Evolutionary conservation across 1,139 yeast species (phyloP).

Genomic region (Kodamaea fungicola): DNA sequence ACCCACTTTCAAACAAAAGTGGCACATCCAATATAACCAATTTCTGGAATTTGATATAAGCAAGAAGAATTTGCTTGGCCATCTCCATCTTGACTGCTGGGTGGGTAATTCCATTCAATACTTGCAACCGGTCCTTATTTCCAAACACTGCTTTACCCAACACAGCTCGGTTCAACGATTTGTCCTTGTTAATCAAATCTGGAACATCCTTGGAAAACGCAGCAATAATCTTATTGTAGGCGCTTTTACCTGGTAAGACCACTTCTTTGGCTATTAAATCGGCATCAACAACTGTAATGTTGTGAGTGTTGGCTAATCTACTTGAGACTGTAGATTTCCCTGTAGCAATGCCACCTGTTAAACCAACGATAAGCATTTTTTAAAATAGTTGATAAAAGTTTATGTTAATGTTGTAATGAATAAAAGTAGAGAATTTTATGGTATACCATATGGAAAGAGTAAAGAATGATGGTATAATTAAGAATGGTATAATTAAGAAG

Average conservation of each 20-base stretch:
- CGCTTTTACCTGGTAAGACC: slow-evolving; percentile 74
- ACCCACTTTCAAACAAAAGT: slow-evolving; percentile 73
- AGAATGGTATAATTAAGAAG: too few relatives aligned
- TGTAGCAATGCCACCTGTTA: slow-evolving; percentile 94
- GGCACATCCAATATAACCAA: slow-evolving; percentile 88
- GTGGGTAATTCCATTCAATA: slow-evolving; percentile 76
- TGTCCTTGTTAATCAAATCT: slow-evolving; percentile 51
- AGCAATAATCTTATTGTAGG: slow-evolving; percentile 61
- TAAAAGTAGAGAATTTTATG: too few relatives aligned
- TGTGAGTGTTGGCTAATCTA: slow-evolving; percentile 48
- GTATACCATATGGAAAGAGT: too few relatives aligned
- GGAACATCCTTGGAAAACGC: slow-evolving; percentile 57
- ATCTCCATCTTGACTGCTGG: slow-evolving; percentile 82
- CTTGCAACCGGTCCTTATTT: slow-evolving; percentile 48
- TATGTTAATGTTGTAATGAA: too few relatives aligned
- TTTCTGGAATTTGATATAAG: slow-evolving; percentile 48
- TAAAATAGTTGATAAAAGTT: too few relatives aligned
- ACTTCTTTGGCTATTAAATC: slow-evolving; percentile 84
- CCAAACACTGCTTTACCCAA: slow-evolving; percentile 81
- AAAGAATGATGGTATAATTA: not conserved
- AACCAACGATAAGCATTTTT: slow-evolving; percentile 79
- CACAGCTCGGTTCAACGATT: slow-evolving; percentile 60
- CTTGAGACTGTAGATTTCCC: slow-evolving; percentile 91
- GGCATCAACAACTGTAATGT: slow-evolving; percentile 75
- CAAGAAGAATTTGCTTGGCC: slow-evolving; percentile 49